Percentiles rank a stretch among this genome's conserved stretches.
phyloP scores from a whole-genome alignment of 805 yeast genomes.

The Lipomyces yamanashiensis region DNA sequence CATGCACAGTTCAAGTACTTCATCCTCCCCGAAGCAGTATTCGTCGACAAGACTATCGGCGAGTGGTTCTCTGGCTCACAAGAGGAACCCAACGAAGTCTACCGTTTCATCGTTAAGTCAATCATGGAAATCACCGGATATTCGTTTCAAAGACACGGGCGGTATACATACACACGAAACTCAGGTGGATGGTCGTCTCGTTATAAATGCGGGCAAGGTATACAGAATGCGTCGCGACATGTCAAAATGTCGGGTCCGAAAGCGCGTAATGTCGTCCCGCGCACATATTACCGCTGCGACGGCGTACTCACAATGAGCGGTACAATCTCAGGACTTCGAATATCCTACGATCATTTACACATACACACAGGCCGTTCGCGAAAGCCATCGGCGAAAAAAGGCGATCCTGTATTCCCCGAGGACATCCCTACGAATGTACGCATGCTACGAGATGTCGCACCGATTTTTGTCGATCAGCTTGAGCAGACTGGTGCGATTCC shows the following conservation, averaged over 20 bases:
- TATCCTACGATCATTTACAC: conserved; percentile 14
- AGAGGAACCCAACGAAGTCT: conserved; percentile 16
- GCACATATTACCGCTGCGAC: conserved; percentile 13
- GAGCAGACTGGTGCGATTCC: conserved; percentile 1
- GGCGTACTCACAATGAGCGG: conserved; percentile 15
- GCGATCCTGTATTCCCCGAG: conserved; percentile 9
- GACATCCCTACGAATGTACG: conserved; percentile 14
- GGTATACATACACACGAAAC: conserved; percentile 18
- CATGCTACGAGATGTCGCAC: neutral
- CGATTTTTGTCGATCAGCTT: neutral
- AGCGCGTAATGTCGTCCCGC: conserved; percentile 14
- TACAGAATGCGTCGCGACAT: conserved; percentile 17
- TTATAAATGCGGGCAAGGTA: conserved; percentile 18
- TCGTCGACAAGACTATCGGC: conserved; percentile 1
- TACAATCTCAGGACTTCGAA: conserved; percentile 5
- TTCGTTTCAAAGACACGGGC: conserved; percentile 16
- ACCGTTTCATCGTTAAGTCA: conserved; percentile 5
- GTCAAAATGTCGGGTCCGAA: conserved; percentile 9
- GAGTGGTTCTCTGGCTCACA: conserved; percentile 5
- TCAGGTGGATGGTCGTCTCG: conserved; percentile 23
- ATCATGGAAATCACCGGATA: conserved; percentile 20
- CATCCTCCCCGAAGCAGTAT: conserved; percentile 1
- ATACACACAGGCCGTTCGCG: conserved; percentile 15
- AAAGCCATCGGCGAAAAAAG: conserved; percentile 17
- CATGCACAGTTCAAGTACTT: conserved; percentile 16